Conservation (phyloP, 1,284 basidiomycete genomes). For the Rhodotorula sp. region DNA sequence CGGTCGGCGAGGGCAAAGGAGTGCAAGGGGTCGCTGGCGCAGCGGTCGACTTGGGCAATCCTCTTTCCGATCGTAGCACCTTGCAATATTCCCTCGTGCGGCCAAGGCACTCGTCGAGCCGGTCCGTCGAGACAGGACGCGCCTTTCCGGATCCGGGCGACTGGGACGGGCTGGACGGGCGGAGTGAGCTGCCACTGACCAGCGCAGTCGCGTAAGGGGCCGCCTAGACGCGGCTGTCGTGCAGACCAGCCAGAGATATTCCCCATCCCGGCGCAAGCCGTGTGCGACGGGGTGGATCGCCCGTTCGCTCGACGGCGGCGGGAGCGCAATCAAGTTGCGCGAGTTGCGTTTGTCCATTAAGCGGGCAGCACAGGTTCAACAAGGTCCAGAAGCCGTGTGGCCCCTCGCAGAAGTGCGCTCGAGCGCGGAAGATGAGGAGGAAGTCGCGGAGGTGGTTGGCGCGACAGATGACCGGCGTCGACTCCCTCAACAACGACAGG, state of each 20-base stretch:
- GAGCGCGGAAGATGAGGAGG: background rate
- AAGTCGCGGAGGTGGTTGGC: background rate
- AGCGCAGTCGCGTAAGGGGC: too few species aligned
- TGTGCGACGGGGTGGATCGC: background rate
- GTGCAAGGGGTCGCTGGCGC: background rate
- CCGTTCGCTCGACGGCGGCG: background rate
- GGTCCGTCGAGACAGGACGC: background rate
- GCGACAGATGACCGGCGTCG: background rate
- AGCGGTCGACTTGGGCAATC: background rate
- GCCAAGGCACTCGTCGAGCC: background rate
- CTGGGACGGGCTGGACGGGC: background rate
- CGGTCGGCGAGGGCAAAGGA: background rate
- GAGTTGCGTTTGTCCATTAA: too few species aligned
- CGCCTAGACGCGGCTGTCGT: too few species aligned
- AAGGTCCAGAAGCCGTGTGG: too few species aligned
- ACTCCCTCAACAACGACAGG: too few species aligned
- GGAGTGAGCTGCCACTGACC: too few species aligned
- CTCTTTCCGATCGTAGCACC: too few species aligned
- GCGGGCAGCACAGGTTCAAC: too few species aligned
- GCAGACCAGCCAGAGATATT: too few species aligned
- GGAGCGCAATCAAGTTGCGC: background rate
- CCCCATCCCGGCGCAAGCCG: background rate
- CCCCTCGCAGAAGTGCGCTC: too few species aligned
- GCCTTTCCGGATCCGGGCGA: background rate
- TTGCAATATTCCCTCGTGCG: background rate